Percentiles rank a stretch among this genome's conserved stretches.
phyloP scores from a whole-genome alignment of 805 yeast genomes.

The Teunomyces pallodes region DNA sequence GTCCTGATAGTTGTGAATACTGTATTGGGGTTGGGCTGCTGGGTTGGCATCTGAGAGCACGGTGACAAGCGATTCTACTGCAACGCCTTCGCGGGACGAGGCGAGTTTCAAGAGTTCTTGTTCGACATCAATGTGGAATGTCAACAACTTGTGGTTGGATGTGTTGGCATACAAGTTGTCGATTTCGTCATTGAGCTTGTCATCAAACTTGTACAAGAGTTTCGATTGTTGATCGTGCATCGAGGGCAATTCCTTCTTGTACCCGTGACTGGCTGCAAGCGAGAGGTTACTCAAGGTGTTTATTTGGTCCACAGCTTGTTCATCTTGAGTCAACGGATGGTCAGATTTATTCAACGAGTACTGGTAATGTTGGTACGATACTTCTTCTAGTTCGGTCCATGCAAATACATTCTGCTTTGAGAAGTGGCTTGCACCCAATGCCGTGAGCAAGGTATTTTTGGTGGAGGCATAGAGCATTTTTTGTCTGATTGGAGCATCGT shows the following conservation, averaged over 20 bases:
- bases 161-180: conserved; percentile 17
- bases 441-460: conserved; percentile 69
- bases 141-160: conserved; percentile 32
- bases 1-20: conserved; percentile 44
- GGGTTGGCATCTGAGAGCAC: conserved; percentile 22
- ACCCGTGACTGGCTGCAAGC: conserved; percentile 18
- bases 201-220: conserved; percentile 25
- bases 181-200: conserved; percentile 24
- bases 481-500: conserved; percentile 70
- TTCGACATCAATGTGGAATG: conserved; percentile 49
- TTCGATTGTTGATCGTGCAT: conserved; percentile 23
- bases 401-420: conserved; percentile 39
- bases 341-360: conserved; percentile 15
- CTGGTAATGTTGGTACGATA: conserved; percentile 47
- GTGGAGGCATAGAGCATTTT: conserved; percentile 96
- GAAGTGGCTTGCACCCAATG: conserved; percentile 64
- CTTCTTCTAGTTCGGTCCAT: conserved; percentile 57
- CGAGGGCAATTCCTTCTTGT: conserved; percentile 32
- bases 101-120: conserved; percentile 41
- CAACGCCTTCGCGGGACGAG: conserved; percentile 18
- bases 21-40: conserved; percentile 52
- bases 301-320: conserved; percentile 47
- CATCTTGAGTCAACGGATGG: conserved; percentile 59
- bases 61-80: conserved; percentile 17
- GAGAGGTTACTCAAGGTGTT: conserved; percentile 32